phyloP scores from a whole-genome alignment of 2,329 filamentous ascomycete genomes.

The Setomelanomma holmii region DNA sequence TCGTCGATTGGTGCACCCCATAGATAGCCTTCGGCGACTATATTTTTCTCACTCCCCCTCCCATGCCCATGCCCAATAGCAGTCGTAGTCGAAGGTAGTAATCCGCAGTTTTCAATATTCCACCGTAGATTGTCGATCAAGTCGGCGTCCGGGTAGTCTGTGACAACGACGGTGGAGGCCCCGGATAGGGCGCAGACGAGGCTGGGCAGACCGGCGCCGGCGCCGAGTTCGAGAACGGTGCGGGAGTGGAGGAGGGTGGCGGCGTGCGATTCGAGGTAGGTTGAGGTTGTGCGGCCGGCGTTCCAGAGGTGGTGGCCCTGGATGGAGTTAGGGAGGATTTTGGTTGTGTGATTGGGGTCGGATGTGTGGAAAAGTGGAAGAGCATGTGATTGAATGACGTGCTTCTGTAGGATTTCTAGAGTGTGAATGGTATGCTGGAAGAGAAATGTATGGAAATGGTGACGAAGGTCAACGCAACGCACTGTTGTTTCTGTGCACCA shows the following conservation, averaged over 20 bases:
- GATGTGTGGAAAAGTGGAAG: background rate
- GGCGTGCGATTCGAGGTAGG: conserved; percentile 77
- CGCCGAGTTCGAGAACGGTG: conserved; percentile 87
- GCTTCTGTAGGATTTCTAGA: background rate
- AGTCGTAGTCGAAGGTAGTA: conserved; percentile 46
- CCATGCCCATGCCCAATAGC: too few relatives aligned
- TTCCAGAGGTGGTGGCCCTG: conserved; percentile 90
- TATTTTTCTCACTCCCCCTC: too few relatives aligned
- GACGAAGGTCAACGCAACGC: background rate
- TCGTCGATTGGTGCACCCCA: conserved; percentile 75
- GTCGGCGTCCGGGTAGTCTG: conserved; percentile 86
- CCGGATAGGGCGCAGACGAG: conserved; percentile 78
- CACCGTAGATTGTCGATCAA: conserved; percentile 79
- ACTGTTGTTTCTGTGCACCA: too few relatives aligned
- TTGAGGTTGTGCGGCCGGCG: conserved; percentile 77
- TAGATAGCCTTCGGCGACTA: conserved; percentile 70
- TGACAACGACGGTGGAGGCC: conserved; percentile 73
- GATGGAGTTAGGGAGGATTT: conserved; percentile 28
- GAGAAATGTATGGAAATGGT: background rate
- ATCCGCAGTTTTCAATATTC: conserved; percentile 70
- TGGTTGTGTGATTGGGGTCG: conserved; percentile 4
- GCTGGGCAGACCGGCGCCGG: conserved; percentile 83
- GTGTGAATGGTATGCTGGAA: background rate
- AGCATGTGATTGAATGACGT: background rate
- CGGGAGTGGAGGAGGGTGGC: conserved; percentile 65